phyloP scores from a whole-genome alignment of 106 monocot genomes.

The Acanthochlamys bracteata region DNA sequence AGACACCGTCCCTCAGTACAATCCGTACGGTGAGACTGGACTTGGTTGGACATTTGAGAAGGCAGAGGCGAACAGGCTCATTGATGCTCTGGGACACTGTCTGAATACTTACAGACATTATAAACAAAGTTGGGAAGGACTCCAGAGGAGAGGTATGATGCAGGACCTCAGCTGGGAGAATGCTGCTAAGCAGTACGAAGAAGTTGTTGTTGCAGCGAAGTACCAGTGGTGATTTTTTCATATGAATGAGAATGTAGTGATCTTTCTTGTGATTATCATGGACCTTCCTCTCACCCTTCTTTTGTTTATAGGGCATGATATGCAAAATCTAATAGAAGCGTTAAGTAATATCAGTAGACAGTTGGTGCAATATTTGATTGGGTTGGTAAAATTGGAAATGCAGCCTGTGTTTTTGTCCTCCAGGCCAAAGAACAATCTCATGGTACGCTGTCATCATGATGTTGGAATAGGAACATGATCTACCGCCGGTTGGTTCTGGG shows the following conservation, averaged over 20 bases:
- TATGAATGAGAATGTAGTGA: conserved; percentile 2
- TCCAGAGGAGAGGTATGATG: conserved; percentile 75
- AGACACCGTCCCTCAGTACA: conserved; percentile 68
- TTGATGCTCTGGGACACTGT: conserved; percentile 57
- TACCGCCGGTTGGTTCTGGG: too few relatives aligned
- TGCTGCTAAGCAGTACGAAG: conserved; percentile 71
- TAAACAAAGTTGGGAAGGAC: conserved; percentile 79
- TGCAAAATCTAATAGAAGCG: too few relatives aligned
- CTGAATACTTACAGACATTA: conserved; percentile 68
- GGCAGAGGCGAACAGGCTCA: conserved; percentile 43
- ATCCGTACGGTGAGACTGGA: conserved; percentile 57
- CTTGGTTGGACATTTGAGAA: conserved; percentile 79
- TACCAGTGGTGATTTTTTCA: conserved; percentile 75
- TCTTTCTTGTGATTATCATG: too few relatives aligned
- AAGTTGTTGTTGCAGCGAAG: conserved; percentile 86
- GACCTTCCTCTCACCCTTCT: too few relatives aligned
- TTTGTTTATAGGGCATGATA: too few relatives aligned
- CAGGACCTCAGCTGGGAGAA: conserved; percentile 92
- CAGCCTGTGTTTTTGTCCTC: too few relatives aligned
- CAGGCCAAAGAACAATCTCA: too few relatives aligned
- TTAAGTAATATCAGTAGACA: too few relatives aligned
- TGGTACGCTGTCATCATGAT: too few relatives aligned
- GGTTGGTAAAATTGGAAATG: too few relatives aligned
- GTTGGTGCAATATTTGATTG: too few relatives aligned
- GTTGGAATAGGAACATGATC: too few relatives aligned